Evolutionary conservation across 1,139 yeast genomes (phyloP).

Genomic region (Debaryomyces sp.): DNA sequence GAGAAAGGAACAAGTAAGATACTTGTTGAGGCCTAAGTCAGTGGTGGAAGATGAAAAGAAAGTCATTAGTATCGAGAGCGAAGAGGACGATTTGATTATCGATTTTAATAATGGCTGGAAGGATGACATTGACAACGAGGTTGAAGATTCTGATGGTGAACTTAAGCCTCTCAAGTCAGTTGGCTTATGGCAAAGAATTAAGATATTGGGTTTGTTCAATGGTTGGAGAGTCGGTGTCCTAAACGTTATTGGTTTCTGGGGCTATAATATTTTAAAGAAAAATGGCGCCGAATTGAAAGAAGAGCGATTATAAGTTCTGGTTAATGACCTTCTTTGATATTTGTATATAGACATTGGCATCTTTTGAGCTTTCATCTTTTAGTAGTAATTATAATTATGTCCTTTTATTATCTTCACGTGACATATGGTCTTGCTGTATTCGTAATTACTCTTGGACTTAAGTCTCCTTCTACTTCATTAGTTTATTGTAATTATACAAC

Average conservation of each 20-base stretch:
- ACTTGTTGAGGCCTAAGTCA: conserved; percentile 49
- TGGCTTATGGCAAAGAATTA: conserved; percentile 19
- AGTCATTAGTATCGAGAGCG: conserved; percentile 42
- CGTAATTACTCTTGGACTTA: background rate
- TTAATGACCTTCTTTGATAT: background rate
- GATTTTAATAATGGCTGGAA: conserved; percentile 36
- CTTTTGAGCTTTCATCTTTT: background rate
- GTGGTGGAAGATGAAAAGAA: conserved; percentile 30
- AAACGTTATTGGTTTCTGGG: conserved; percentile 84
- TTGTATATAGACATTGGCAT: conserved; percentile 1
- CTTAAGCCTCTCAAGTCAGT: conserved; percentile 7
- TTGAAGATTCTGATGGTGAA: conserved; percentile 12
- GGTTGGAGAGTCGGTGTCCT: conserved; percentile 91
- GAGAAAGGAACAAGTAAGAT: conserved; percentile 79
- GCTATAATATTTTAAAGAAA: conserved; percentile 64
- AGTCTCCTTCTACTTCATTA: background rate
- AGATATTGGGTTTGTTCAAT: conserved; percentile 59
- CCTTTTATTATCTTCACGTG: conserved; percentile 5
- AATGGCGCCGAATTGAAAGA: conserved; percentile 49
- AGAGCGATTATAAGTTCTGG: conserved; percentile 31
- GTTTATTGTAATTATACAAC: background rate
- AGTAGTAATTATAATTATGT: background rate
- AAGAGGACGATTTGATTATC: conserved; percentile 54
- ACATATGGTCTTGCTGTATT: background rate
- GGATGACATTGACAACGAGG: conserved; percentile 11